Base-by-base conservation (phyloP, 78 protist species). In the Planoprotostelium fungivorum region DNA sequence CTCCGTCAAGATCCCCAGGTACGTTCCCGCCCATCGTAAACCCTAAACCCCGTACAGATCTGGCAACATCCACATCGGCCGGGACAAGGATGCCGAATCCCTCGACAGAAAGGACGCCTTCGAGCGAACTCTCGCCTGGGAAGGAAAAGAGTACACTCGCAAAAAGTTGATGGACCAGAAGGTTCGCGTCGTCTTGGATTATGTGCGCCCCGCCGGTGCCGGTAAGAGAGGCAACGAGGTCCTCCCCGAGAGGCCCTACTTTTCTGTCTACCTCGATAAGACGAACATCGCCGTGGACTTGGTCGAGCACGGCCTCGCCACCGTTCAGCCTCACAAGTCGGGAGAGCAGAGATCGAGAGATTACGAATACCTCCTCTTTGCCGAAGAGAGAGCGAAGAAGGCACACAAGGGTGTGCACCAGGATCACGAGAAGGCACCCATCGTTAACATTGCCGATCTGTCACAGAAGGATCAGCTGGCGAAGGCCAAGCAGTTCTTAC, bases 201-300 rank as follows among this genome's bases (percentile, higher is more conserved):
- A 86, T 51, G 35, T 89, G 36, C 84, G 94, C 38, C 94, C 94
- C 89, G 83, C 83, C 0, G 86, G 88, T 35, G 73, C 63, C 10
- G 85, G 39, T 0, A 0, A 86, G 0, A 35, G 29, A 28, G 63
- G 89, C 10, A 51, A 51, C 31, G 34, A 36, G 34, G 39, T 86
- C 29, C 87, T 93, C 10, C 93, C 95, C 39, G 95, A 93, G 91
- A 93, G 89, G 86, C 91, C 92, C 84, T 93, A 87, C 91, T 93
- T 87, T 73, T 86, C 88, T 85, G 84, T 93, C 1, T 90, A 87
- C 35, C 36, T 93, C 1, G 95, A 91, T 29, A 93, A 93, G 87
- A 89, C 90, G 35, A 93, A 93, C 73, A 90, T 93, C 5, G 83
- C 95, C 35, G 84, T 93, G 0, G 95, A 91, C 31, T 34, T 93